These are phyloP conservation scores for Alternaria consortialis DNA, from an alignment of 2,329 filamentous ascomycete species.

Conservation along the genomic window DNA sequence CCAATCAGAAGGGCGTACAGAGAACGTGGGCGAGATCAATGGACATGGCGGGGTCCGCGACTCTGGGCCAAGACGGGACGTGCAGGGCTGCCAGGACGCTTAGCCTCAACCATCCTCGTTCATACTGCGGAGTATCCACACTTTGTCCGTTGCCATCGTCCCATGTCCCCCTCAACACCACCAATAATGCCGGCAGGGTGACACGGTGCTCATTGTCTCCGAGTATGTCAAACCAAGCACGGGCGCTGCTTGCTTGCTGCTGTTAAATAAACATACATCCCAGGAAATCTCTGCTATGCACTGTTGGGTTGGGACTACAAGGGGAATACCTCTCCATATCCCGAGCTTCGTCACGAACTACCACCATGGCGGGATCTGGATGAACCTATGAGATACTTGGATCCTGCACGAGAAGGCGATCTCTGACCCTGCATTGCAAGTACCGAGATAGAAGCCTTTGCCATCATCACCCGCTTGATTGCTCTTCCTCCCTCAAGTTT, in stretches of 20 bases:
- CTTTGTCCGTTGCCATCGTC: slow-evolving; percentile 6
- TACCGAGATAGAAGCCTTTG: not conserved
- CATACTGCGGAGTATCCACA: slow-evolving; percentile 9
- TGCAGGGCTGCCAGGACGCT: slow-evolving; percentile 9
- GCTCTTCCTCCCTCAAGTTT: not conserved
- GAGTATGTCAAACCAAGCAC: not conserved
- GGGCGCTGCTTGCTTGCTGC: not conserved
- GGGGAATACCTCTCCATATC: not conserved
- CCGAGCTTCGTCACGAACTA: not conserved
- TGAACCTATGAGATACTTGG: not conserved
- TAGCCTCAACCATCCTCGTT: slow-evolving; percentile 2
- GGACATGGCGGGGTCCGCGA: slow-evolving; percentile 18
- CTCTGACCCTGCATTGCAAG: not conserved
- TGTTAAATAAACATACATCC: not conserved
- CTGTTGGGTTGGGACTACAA: not conserved
- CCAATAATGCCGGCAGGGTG: not conserved
- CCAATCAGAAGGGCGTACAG: slow-evolving; percentile 23
- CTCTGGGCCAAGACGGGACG: slow-evolving; percentile 4
- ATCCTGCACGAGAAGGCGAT: not conserved
- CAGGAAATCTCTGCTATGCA: not conserved
- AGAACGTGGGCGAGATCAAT: slow-evolving; percentile 22
- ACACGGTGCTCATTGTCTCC: slow-evolving; percentile 7
- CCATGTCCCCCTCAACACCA: slow-evolving; percentile 4
- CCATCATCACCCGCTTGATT: not conserved
- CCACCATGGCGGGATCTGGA: not conserved